Base-by-base conservation (phyloP, 1,284 basidiomycete species). In the Trametes pubescens region DNA sequence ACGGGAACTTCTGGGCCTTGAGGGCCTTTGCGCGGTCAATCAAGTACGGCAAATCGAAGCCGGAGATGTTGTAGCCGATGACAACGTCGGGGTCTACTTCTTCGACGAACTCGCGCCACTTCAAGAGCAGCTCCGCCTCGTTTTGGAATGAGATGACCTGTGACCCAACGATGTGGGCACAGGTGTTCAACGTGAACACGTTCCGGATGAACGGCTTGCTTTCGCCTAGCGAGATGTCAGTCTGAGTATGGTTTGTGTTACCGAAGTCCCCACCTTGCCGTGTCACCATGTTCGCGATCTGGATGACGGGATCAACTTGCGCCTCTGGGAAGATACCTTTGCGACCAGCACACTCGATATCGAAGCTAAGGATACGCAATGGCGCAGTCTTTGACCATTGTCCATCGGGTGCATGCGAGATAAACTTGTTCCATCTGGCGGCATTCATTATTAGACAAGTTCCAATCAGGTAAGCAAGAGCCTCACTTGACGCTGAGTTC, bases 281-380 rank as follows among this genome's bases (percentile, higher is more conserved):
- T 34, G 95, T 98, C 1, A 98, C 96, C 96, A 98, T 98, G 74
- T 95, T 96, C 0, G 96, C 96, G 62, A 98, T 98, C 73, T 98
- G 96, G 71, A 98, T 98, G 62, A 98, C 94, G 3, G 96, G 96
- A 75, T 98, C 96, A 26, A 86, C 78, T 16, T 90, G 81, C 2
- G 96, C 84, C 74, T 98, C 96, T 0, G 96, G 96, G 73, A 98
- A 98, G 68, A 98, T 92, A 49, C 96, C 96, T 73, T 98, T 98
- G 22, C 96, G 84, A 29, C 96, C 96, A 0, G 96, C 96, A 78
- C 96, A 98, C 77, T 98, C 96, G 70, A 98, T 98, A 86, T 98
- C 96, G 71, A 98, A 98, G 72, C 94, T 96, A 29, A 98, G 84
- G 67, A 98, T 92, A 14, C 96, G 89, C 1, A 98, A 80, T 0